Base-by-base conservation (phyloP, 257 asterid genomes). In the Jasminum sambac region DNA sequence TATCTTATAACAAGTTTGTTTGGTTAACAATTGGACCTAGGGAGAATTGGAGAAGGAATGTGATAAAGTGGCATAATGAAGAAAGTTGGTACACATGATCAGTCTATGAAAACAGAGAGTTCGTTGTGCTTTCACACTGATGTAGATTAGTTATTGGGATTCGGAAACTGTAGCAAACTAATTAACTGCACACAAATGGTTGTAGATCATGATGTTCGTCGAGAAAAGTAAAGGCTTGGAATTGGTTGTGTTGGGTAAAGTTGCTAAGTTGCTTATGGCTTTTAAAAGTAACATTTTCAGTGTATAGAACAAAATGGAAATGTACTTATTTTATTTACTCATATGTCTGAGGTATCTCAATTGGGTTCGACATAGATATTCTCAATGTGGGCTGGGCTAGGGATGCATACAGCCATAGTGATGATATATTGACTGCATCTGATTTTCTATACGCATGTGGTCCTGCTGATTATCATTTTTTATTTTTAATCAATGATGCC, bases 401-500 rank as follows among this genome's bases (percentile, higher is more conserved):
- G 21, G 57, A 46, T 46, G 57, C 7, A 46, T 46, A 12, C 36
- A 42, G 52, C 55, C 12, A 38, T 23, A 40, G 39, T 52, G 64
- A 55, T 69, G 55, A 50, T 9, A 17, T 24, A 5, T 24, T 23
- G 58, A 37, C 41, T 24, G 12, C 58, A 19, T 67, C 11, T n/a
- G 44, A 21, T 24, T 66, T n/a, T 66, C 43, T 5, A n/a, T 59
- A n/a, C 11, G 6, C 37, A 36, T 52, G 7, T 46, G 19, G 59
- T 50, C 59, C 59, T 12, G 30, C 63, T 71, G 38, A 66, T 63
- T 63, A 64, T 70, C 10, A 0, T 60, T 30, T 21, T 39, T 16
- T 16, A 38, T 40, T 44, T 58, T 37, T 42, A 65, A 17, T 37
- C 71, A 40, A 14, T 16, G 52, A 19, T 60, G 73, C 40, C 68